Conservation (phyloP, 768 basidiomycete species). For the Hericium coralloides region DNA sequence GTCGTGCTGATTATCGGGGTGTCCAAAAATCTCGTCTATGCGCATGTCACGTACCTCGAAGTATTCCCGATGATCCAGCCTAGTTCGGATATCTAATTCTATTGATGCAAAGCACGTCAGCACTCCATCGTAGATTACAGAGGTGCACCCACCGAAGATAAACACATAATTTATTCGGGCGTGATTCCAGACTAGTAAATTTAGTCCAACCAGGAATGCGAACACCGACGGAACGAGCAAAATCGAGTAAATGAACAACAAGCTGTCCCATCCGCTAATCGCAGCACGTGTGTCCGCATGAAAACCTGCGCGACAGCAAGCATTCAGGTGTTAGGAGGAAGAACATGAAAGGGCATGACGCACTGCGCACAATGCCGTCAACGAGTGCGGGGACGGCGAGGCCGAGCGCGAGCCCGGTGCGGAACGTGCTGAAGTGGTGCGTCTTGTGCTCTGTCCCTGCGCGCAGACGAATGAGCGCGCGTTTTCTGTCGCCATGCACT, state of each 20-base stretch:
- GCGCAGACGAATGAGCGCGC: constrained; percentile 60
- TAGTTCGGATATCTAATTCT: constrained; percentile 11
- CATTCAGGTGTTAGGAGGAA: background rate
- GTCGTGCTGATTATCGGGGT: background rate
- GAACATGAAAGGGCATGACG: constrained; percentile 14
- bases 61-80: constrained; percentile 64
- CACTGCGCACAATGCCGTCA: constrained; percentile 56
- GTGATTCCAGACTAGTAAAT: constrained; percentile 67
- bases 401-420: constrained; percentile 67
- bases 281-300: constrained; percentile 38
- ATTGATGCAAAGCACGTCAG: background rate
- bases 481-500: constrained; percentile 71
- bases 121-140: background rate
- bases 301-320: constrained; percentile 34
- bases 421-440: constrained; percentile 65
- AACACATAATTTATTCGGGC: constrained; percentile 90
- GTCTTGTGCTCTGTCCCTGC: constrained; percentile 39
- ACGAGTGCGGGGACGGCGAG: constrained; percentile 60
- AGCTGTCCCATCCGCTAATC: constrained; percentile 62
- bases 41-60: constrained; percentile 38
- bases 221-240: constrained; percentile 71
- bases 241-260: constrained; percentile 74
- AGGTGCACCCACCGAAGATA: constrained; percentile 59
- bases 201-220: constrained; percentile 70
- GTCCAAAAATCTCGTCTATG: background rate